Conservation (phyloP, 805 yeast species). For the Candida stauntonica region DNA sequence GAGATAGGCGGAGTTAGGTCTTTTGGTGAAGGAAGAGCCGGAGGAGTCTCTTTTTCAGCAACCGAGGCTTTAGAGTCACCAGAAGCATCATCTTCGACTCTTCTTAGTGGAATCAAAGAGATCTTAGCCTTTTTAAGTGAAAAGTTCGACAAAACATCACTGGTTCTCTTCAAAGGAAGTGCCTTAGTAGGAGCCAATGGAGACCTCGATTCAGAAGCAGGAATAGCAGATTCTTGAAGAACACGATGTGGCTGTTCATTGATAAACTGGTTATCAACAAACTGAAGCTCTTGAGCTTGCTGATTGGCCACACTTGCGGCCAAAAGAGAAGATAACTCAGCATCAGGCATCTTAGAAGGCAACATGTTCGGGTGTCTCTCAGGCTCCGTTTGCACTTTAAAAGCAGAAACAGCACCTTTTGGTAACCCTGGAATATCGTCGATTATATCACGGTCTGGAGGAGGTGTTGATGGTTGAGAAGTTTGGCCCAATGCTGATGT, state of each 20-base stretch:
- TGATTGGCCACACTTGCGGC: background rate
- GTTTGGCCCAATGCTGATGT: conserved; percentile 15
- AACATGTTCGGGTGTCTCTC: background rate
- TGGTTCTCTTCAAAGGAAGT: conserved; percentile 20
- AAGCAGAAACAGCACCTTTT: conserved; percentile 29
- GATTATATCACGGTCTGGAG: conserved; percentile 4
- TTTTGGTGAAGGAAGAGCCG: background rate
- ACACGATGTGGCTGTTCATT: background rate
- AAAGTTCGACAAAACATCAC: conserved; percentile 21
- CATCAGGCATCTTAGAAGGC: conserved; percentile 6
- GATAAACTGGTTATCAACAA: too few species aligned
- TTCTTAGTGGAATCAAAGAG: conserved; percentile 19
- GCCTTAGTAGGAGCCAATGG: conserved; percentile 1
- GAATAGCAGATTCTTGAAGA: background rate
- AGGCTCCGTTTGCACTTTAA: conserved; percentile 22
- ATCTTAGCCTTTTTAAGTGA: conserved; percentile 25
- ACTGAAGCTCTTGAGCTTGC: background rate
- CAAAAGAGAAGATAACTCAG: conserved; percentile 9
- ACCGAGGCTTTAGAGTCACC: too few species aligned
- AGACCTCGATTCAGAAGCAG: background rate
- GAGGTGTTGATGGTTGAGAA: conserved; percentile 9
- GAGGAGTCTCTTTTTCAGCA: too few species aligned
- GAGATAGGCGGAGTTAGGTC: background rate
- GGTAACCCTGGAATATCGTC: conserved; percentile 26
- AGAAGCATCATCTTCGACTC: background rate